Base-by-base conservation (phyloP, 192 early-diverging fungal genomes). In the Oehlia diaphana region DNA sequence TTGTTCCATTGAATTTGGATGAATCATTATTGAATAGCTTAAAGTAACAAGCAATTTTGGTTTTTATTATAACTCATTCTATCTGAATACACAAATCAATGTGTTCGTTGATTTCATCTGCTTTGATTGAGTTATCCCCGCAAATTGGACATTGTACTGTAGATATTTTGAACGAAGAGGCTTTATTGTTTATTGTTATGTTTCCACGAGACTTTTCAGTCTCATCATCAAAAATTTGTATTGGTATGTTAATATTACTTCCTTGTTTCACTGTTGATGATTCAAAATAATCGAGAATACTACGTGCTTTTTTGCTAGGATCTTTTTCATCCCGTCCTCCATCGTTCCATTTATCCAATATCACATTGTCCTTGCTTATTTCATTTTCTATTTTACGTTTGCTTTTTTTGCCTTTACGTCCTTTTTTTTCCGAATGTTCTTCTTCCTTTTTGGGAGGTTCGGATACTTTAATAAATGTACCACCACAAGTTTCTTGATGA, bases 401-500 rank as follows among this genome's bases (percentile, higher is more conserved):
- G 47, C 12, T 12, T 47, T 47, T 12, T 47, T 12, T 47, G 67
- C 31, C 67, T 26, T 69, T 23, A 8, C 13, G 19, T 23, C 16
- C 28, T 53, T 35, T 74, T 14, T 58, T 61, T 23, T n/a, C 14
- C 21, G 39, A 2, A 50, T 65, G 28, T 7, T 82, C 86, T 7
- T 82, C 86, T 61, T 82, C 78, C 13, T 82, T 82, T 3, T 78
- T 72, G 14, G 86, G 84, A 31, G 92, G 91, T 39, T 83, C 86
- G 1, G 90, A 80, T 26, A 92, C 89, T 62, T 93, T 93, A n/a
- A 76, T 79, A 73, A 83, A 93, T 14, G 79, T 86, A 19, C 92
- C 92, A n/a, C 92, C 92, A 83, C 92, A 93, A 23, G 79, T 81
- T 37, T 12, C 10, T 74, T 92, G 86, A 70, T 93, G 92, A n/a